Conservation (phyloP, 225 moss, liverwort and hornwort genomes). For the Takakia lepidozioides region DNA sequence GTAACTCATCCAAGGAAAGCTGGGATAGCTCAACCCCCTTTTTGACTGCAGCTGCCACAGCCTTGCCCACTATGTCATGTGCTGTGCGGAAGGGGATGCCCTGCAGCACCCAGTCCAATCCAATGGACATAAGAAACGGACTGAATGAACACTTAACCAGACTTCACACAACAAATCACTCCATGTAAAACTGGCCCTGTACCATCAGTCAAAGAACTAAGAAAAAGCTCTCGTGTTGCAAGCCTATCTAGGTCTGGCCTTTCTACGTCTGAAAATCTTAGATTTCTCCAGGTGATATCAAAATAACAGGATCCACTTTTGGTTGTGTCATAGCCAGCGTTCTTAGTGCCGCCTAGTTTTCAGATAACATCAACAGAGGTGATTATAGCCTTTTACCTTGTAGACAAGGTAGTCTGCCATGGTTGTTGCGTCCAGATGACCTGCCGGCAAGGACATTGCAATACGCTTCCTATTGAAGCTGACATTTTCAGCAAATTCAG, state of each 20-base stretch:
- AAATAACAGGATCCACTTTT: too few species aligned
- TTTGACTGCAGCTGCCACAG: conserved; percentile 77
- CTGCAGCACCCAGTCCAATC: too few species aligned
- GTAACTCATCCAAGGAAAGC: conserved; percentile 66
- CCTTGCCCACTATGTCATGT: conserved; percentile 92
- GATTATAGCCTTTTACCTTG: too few species aligned
- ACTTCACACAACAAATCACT: too few species aligned
- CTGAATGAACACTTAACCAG: too few species aligned
- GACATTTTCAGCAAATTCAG: conserved; percentile 90
- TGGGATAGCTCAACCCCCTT: conserved; percentile 63
- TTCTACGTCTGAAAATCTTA: too few species aligned
- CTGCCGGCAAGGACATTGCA: conserved; percentile 66
- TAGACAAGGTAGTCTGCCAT: conserved; percentile 97
- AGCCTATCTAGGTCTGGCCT: too few species aligned
- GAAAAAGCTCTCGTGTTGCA: too few species aligned
- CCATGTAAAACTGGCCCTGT: too few species aligned
- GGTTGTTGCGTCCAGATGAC: conserved; percentile 95
- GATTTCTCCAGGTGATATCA: too few species aligned
- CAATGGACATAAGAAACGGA: background rate
- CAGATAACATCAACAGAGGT: background rate
- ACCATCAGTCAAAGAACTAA: background rate
- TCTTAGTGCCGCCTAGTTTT: background rate
- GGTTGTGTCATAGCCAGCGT: too few species aligned
- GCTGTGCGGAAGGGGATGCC: conserved; percentile 96
- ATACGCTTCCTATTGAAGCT: conserved; percentile 82